Conservation (phyloP, 768 basidiomycete species). For the Mycena haematopus region DNA sequence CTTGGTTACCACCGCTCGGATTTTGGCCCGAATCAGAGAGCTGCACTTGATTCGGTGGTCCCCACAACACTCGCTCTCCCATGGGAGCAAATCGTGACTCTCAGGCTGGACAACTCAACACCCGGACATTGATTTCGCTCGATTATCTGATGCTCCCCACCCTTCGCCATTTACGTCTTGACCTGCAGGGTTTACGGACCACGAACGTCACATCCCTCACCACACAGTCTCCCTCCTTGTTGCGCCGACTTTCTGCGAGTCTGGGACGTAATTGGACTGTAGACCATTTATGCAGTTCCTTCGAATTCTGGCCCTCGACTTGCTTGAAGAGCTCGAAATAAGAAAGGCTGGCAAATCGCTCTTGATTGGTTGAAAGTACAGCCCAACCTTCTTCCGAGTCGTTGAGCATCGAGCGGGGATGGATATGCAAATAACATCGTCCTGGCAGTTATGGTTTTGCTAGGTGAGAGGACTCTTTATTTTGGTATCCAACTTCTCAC, state of each 20-base stretch:
- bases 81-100: conserved; percentile 1
- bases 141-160: conserved; percentile 5
- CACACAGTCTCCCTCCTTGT: conserved; percentile 9
- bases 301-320: conserved; percentile 1
- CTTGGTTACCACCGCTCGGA: not conserved
- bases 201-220: not conserved
- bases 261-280: not conserved
- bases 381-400: conserved; percentile 13
- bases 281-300: not conserved
- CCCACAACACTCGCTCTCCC: not conserved
- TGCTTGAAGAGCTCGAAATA: conserved; percentile 17
- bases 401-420: conserved; percentile 14
- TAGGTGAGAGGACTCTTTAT: not conserved
- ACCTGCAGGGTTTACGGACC: not conserved
- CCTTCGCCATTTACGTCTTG: conserved; percentile 8
- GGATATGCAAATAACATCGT: conserved; percentile 8
- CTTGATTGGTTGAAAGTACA: not conserved
- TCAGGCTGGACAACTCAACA: conserved; percentile 10
- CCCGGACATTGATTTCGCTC: not conserved
- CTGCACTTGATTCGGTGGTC: conserved; percentile 8
- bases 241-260: conserved; percentile 14
- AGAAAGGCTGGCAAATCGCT: not conserved
- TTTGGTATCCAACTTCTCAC: not conserved
- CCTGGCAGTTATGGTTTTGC: not conserved
- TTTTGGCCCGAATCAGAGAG: conserved; percentile 5